Evolutionary conservation across 192 early-diverging fungal species (phyloP).

Genomic region (Blastocladiella britannica): DNA sequence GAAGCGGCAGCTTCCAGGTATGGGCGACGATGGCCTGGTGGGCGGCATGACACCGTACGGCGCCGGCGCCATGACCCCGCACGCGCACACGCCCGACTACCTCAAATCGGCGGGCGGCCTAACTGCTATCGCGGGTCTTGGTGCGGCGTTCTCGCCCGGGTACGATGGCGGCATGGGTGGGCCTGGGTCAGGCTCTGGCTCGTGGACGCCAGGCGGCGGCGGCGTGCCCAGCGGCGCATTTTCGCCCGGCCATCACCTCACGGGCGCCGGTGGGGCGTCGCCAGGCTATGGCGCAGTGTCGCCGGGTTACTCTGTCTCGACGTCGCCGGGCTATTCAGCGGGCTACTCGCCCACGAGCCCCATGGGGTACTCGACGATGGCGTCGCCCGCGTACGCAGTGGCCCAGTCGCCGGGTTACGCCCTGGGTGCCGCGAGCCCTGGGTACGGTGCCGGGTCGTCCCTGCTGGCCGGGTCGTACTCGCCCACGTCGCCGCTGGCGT

Average conservation of each 20-base stretch:
- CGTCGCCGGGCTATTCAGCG: slow-evolving; percentile 18
- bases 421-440: too few species aligned
- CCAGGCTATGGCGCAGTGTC: slow-evolving; percentile 22
- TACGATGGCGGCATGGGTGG: slow-evolving; percentile 54
- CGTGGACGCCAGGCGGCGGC: slow-evolving; percentile 23
- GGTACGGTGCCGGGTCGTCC: too few species aligned
- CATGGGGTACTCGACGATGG: too few species aligned
- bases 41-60: slow-evolving; percentile 33
- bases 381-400: too few species aligned
- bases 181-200: slow-evolving; percentile 43
- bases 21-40: slow-evolving; percentile 24
- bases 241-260: too few species aligned
- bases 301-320: slow-evolving; percentile 16
- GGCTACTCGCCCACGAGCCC: slow-evolving; percentile 17
- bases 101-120: background rate
- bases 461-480: slow-evolving; percentile 8
- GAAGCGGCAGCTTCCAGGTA: slow-evolving; percentile 34
- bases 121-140: slow-evolving; percentile 1
- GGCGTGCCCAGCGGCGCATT: slow-evolving; percentile 11
- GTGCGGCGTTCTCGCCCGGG: slow-evolving; percentile 27
- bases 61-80: slow-evolving; percentile 67
- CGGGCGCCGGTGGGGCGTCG: too few species aligned
- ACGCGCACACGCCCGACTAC: slow-evolving; percentile 31
- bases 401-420: too few species aligned
- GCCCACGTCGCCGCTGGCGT: slow-evolving; percentile 30